Conservation (phyloP, 2,329 filamentous ascomycete species). For the Blumeriella jaapii region DNA sequence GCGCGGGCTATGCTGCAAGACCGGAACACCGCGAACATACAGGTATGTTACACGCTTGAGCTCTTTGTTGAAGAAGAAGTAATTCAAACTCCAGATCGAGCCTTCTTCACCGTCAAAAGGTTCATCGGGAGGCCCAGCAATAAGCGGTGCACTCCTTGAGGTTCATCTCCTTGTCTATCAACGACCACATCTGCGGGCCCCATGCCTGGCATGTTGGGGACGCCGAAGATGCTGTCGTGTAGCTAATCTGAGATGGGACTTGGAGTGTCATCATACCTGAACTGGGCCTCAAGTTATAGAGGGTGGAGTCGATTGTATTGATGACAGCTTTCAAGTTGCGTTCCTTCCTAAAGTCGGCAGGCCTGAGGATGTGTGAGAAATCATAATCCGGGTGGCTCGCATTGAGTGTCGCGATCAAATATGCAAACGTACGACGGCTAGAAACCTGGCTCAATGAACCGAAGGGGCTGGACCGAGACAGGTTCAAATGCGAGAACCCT, state of each 20-base stretch:
- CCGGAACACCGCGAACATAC: conserved; percentile 79
- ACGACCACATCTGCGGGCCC: conserved; percentile 83
- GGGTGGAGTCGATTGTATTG: conserved; percentile 74
- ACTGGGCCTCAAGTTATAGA: conserved; percentile 73
- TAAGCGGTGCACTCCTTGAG: conserved; percentile 83
- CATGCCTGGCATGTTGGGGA: conserved; percentile 50
- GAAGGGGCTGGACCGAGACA: conserved; percentile 83
- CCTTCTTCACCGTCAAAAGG: conserved; percentile 87
- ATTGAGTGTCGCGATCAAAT: conserved; percentile 91
- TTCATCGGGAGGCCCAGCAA: conserved; percentile 78
- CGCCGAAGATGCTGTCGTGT: conserved; percentile 29
- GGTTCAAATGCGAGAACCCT: conserved; percentile 51
- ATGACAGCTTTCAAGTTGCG: conserved; percentile 70
- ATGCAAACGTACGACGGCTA: conserved; percentile 85
- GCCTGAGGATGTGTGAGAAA: conserved; percentile 84
- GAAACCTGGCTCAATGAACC: conserved; percentile 80
- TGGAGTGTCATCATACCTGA: conserved; percentile 29
- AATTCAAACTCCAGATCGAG: conserved; percentile 89
- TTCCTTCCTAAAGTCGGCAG: conserved; percentile 82
- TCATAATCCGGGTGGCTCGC: conserved; percentile 95
- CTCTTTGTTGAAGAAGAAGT: conserved; percentile 94
- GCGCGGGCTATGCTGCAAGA: conserved; percentile 52
- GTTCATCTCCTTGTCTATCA: conserved; percentile 90
- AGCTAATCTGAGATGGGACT: conserved; percentile 29
- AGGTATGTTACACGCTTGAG: conserved; percentile 90